Base-by-base conservation (phyloP, 2,329 filamentous ascomycete species). In the Alternaria triticina region DNA sequence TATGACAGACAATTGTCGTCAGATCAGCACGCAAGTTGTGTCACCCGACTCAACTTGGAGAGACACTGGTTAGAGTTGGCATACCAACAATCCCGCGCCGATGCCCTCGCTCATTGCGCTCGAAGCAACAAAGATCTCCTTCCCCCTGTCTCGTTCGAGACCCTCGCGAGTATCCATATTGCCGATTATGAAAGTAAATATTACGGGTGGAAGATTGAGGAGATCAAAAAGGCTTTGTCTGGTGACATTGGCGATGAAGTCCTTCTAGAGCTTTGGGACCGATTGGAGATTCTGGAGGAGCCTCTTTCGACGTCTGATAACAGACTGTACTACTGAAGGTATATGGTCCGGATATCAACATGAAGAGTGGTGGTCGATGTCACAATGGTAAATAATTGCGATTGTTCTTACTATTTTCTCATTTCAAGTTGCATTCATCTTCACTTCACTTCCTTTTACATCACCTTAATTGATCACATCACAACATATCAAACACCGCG, bases 51-150 rank as follows among this genome's bases (percentile, higher is more conserved):
- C 27, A 22, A 46, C 4, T 36, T 20, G 1, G 54, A 62, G 15
- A 20, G 22, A 6, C n/a, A 20, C 7, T 66, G 66, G 64, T 36
- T 66, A 3, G 43, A 51, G 12, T 20, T 65, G 3, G 68, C 68
- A 10, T 60, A 59, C 45, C 22, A 17, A 9, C 66, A 70, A 11
- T 54, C 59, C 13, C 51, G 56, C 22, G 12, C 54, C 6, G 61
- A 62, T 15, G 68, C 68, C 4, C 4, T 65, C 8, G 22, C 33
- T 4, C 50, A 64, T 23, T 68, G 62, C 52, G n/a, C 28, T 6
- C n/a, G 20, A 11, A 62, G 61, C 0, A 47, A 33, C 10, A 49
- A 28, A 25, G 22, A 59, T 5, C 50, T 66, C 3, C 54, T 66
- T 2, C 56, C 62, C 5, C 44, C 54, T 17, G 52, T 25, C 3